Evolutionary conservation across 805 yeast species (phyloP).

Genomic region (Starmerella bacillaris): DNA sequence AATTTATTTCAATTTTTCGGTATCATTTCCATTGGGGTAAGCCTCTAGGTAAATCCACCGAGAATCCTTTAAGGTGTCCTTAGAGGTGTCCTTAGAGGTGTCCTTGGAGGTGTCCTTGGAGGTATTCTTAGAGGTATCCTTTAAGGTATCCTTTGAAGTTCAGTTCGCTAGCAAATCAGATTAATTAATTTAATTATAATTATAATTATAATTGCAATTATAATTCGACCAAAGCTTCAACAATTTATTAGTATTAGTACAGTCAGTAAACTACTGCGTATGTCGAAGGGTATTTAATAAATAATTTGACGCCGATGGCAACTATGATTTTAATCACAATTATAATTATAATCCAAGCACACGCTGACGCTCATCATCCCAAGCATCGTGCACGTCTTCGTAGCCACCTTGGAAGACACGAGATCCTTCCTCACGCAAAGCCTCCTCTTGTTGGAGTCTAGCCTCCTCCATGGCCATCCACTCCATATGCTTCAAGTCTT

Average conservation of each 20-base stretch:
- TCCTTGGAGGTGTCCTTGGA: no score
- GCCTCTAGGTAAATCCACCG: no score
- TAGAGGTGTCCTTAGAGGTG: no score
- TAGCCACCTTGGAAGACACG: conserved; percentile 56
- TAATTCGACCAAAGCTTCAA: background rate
- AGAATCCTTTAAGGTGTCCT: no score
- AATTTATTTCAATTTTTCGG: no score
- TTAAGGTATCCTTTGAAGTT: no score
- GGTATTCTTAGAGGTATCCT: no score
- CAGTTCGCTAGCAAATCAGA: background rate
- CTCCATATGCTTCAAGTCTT: conserved; percentile 60
- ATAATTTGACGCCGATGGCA: background rate
- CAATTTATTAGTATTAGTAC: background rate
- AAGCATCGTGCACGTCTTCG: conserved; percentile 51
- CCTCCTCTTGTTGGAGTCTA: conserved; percentile 23
- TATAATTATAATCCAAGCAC: conserved; percentile 30
- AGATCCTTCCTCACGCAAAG: conserved; percentile 22
- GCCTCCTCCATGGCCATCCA: conserved; percentile 30
- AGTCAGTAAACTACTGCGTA: background rate
- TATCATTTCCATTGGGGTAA: no score
- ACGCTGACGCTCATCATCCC: conserved; percentile 54
- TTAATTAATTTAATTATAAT: background rate
- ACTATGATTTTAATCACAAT: background rate
- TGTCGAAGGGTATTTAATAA: background rate
- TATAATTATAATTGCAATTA: no score